phyloP scores from a whole-genome alignment of 805 yeast species.

The Pichia ethanolica region DNA sequence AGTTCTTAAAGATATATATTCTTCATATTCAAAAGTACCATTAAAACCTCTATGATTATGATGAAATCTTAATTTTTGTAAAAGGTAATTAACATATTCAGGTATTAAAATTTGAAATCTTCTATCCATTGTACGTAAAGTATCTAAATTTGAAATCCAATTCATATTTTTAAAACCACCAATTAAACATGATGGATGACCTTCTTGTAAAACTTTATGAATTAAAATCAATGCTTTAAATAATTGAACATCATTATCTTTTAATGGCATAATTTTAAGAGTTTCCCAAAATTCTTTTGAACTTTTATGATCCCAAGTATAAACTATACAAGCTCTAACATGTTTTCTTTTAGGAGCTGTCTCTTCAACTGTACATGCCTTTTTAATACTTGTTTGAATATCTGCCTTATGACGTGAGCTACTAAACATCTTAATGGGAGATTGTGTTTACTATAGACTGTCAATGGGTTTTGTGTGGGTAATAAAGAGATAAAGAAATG shows the following conservation, averaged over 20 bases:
- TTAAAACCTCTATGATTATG: slow-evolving; percentile 80
- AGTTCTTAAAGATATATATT: slow-evolving; percentile 77
- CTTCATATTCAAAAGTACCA: slow-evolving; percentile 95
- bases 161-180: slow-evolving; percentile 75
- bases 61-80: slow-evolving; percentile 76
- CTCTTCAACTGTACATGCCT: slow-evolving; percentile 82
- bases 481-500: neutral
- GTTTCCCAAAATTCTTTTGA: slow-evolving; percentile 81
- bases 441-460: too few species aligned
- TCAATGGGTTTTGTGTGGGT: neutral
- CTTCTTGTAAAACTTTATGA: slow-evolving; percentile 94
- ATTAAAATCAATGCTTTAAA: slow-evolving; percentile 80
- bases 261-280: slow-evolving; percentile 71
- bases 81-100: slow-evolving; percentile 65
- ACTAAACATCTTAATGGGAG: slow-evolving; percentile 15
- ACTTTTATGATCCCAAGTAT: slow-evolving; percentile 91
- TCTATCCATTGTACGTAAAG: slow-evolving; percentile 41
- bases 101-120: slow-evolving; percentile 65
- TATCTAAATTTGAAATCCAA: slow-evolving; percentile 68
- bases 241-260: slow-evolving; percentile 72
- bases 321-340: slow-evolving; percentile 90
- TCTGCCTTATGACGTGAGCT: slow-evolving; percentile 30
- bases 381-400: slow-evolving; percentile 48
- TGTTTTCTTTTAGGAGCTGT: slow-evolving; percentile 94
- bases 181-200: slow-evolving; percentile 77